Percentiles rank a stretch among this genome's conserved stretches.
These are phyloP conservation scores for Cladorrhinum sp. DNA, from an alignment of 2,329 filamentous ascomycete species.

Conservation along the genomic window DNA sequence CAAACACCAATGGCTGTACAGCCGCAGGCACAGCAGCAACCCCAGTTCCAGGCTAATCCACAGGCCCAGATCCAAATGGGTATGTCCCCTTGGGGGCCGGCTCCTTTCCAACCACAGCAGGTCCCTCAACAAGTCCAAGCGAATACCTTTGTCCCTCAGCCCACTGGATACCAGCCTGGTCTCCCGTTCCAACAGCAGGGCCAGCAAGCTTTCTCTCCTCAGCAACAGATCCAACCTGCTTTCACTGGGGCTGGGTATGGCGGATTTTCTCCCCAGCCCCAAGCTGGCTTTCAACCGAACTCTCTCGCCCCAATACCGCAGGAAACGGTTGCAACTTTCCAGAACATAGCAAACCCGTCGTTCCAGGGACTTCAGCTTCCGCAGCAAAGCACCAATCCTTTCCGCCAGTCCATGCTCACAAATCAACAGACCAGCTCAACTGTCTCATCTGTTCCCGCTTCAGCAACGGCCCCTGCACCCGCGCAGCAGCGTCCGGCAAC, in stretches of 20 bases:
- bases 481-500: slow-evolving; percentile 40
- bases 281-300: slow-evolving; percentile 53
- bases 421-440: slow-evolving; percentile 41
- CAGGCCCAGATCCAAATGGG: slow-evolving; percentile 35
- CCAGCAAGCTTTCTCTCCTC: slow-evolving; percentile 34
- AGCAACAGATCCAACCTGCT: slow-evolving; percentile 45
- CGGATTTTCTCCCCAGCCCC: slow-evolving; percentile 72
- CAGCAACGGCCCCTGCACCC: slow-evolving; percentile 7
- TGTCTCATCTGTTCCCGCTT: slow-evolving; percentile 12
- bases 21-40: slow-evolving; percentile 39
- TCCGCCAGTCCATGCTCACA: slow-evolving; percentile 84
- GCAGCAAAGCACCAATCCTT: slow-evolving; percentile 79
- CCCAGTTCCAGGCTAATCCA: slow-evolving; percentile 33
- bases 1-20: slow-evolving; percentile 66
- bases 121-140: slow-evolving; percentile 39
- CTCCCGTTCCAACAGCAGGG: slow-evolving; percentile 40
- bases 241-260: slow-evolving; percentile 77
- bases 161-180: slow-evolving; percentile 39
- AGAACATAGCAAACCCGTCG: slow-evolving; percentile 44
- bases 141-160: slow-evolving; percentile 42
- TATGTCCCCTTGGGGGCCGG: slow-evolving; percentile 38
- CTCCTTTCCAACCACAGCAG: slow-evolving; percentile 36
- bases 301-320: slow-evolving; percentile 57
- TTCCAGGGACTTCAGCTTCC: slow-evolving; percentile 45
- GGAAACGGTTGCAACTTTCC: slow-evolving; percentile 51